phyloP scores from a whole-genome alignment of 352 stramenopile genomes.

The Globisporangium viniferum region DNA sequence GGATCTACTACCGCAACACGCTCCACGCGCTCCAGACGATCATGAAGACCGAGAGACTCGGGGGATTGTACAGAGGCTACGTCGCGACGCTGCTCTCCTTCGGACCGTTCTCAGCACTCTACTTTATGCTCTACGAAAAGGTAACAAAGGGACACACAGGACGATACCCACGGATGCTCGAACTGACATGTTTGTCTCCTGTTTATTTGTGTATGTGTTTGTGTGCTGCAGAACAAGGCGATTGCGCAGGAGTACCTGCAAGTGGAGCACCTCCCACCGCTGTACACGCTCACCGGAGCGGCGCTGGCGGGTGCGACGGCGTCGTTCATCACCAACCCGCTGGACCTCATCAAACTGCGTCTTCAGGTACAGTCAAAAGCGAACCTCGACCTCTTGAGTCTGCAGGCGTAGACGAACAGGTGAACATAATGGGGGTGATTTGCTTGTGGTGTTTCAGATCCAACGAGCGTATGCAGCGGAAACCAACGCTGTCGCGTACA shows the following conservation, averaged over 20 bases:
- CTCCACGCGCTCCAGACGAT: conserved; percentile 91
- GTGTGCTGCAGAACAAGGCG: conserved; percentile 43
- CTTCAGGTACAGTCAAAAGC: conserved; percentile 77
- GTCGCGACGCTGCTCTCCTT: conserved; percentile 95
- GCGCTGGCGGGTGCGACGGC: conserved; percentile 87
- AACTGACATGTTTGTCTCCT: neutral
- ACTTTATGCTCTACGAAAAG: conserved; percentile 98
- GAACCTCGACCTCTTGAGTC: too few relatives aligned
- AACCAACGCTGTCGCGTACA: conserved; percentile 36
- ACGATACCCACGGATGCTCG: neutral
- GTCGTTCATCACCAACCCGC: conserved; percentile 95
- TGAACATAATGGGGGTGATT: too few relatives aligned
- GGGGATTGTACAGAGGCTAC: conserved; percentile 96
- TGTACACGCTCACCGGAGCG: conserved; percentile 66
- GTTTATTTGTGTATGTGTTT: neutral
- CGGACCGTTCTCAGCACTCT: conserved; percentile 96
- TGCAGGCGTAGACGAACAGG: too few relatives aligned
- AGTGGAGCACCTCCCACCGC: conserved; percentile 43
- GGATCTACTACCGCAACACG: conserved; percentile 90
- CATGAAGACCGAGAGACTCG: conserved; percentile 82
- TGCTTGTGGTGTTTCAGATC: conserved; percentile 28
- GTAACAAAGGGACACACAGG: conserved; percentile 11
- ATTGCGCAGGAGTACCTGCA: conserved; percentile 39
- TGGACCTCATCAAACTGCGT: conserved; percentile 96
- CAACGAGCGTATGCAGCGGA: conserved; percentile 44